A percentile compares a stretch with the other conserved stretches of the same genome.
Evolutionary conservation across 1,139 yeast species (phyloP).

Genomic region (Hyphopichia fennica): DNA sequence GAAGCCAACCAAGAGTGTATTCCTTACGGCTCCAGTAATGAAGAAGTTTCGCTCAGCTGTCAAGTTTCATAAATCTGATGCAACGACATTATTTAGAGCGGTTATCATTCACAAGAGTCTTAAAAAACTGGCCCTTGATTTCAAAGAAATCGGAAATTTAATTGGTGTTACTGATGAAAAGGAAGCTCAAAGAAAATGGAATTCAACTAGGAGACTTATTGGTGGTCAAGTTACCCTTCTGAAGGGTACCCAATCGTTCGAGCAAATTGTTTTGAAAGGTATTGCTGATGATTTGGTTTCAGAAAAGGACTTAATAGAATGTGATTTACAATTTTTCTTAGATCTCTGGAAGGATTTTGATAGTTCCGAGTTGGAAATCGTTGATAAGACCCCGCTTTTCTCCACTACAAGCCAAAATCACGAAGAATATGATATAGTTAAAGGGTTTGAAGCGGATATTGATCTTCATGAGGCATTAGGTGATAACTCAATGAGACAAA

Average conservation of each 20-base stretch:
- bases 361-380: conserved; percentile 24
- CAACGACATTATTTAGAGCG: conserved; percentile 52
- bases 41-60: conserved; percentile 20
- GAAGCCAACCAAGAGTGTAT: conserved; percentile 6
- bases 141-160: conserved; percentile 52
- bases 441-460: conserved; percentile 20
- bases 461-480: conserved; percentile 38
- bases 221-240: conserved; percentile 55
- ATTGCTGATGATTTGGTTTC: conserved; percentile 51
- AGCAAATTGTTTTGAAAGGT: conserved; percentile 50
- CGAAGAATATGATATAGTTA: conserved; percentile 24
- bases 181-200: conserved; percentile 61
- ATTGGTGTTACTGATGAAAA: conserved; percentile 38
- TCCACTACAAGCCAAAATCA: conserved; percentile 26
- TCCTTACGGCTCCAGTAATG: conserved; percentile 1
- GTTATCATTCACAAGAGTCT: conserved; percentile 65
- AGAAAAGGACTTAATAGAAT: conserved; percentile 44
- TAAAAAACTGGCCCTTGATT: conserved; percentile 51
- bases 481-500: conserved; percentile 54
- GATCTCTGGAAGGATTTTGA: conserved; percentile 60
- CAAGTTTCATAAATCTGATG: conserved; percentile 44
- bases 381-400: conserved; percentile 39
- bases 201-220: conserved; percentile 51
- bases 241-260: conserved; percentile 60
- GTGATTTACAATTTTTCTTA: conserved; percentile 50